Conservation (phyloP, 179 eudicot genomes). For the Beta macrorhiza region DNA sequence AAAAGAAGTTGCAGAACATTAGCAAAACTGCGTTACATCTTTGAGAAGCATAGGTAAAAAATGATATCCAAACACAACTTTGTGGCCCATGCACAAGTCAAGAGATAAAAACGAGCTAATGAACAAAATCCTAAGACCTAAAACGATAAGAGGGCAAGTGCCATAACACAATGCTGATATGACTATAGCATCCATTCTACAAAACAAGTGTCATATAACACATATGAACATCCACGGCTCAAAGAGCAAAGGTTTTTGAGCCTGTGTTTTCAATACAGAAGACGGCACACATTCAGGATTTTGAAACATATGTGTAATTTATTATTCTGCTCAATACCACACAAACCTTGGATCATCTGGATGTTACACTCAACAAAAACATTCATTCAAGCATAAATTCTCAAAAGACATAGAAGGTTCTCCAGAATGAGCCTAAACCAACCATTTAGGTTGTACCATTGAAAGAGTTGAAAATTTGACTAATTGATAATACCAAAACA, state of each 20-base stretch:
- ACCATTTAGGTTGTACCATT: neutral
- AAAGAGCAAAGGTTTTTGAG: neutral
- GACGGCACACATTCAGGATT: neutral
- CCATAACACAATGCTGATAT: neutral
- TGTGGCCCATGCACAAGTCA: neutral
- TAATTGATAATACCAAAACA: neutral
- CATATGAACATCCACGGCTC: neutral
- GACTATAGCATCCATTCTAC: no score
- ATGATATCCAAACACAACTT: neutral
- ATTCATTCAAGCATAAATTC: neutral
- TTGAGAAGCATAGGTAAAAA: neutral
- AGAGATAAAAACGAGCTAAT: neutral
- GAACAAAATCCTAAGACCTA: neutral
- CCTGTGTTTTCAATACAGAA: neutral
- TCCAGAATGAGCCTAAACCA: neutral
- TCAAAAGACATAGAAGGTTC: neutral
- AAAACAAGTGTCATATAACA: neutral
- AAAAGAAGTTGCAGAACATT: neutral
- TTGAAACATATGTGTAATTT: neutral
- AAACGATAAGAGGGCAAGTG: neutral
- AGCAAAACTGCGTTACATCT: neutral
- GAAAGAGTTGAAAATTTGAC: neutral
- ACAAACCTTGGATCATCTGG: neutral
- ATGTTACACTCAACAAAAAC: neutral
- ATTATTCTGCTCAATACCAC: conserved; percentile 4